Evolutionary conservation across 73 alveolate species (phyloP), one percentile per base, ranked within the genome.

Genomic region (Stentor coeruleus): DNA sequence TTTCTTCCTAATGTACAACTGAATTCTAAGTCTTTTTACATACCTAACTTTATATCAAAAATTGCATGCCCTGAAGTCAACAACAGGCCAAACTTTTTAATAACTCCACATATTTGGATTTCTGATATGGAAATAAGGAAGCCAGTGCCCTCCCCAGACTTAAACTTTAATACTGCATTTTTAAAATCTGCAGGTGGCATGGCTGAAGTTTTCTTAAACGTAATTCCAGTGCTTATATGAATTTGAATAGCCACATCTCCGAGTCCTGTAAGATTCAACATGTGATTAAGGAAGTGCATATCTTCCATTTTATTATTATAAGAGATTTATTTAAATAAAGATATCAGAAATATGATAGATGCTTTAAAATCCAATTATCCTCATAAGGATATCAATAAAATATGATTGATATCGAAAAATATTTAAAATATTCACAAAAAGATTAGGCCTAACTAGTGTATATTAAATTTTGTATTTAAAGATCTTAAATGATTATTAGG

Each of bases 261-360:
- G 66, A 49, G 20, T 6, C 20, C 6, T 11, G 6, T 49, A 6
- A 20, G 66, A 20, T 20, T 20, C 66, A 11, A 11, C 66, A 49
- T 49, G 20, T 49, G 66, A 49, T 11, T 11, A 49, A 20, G 66
- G 28, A 49, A 20, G 28, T 11, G 6, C 66, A 6, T 11, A 49
- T 49, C 66, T 49, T 49, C 66, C 66, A 49, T 49, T 49, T 49
- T 49, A 49, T 49, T n/a, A n/a, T n/a, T n/a, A n/a, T n/a, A n/a
- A n/a, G n/a, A n/a, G n/a, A n/a, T n/a, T n/a, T n/a, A n/a, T n/a
- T n/a, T n/a, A n/a, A n/a, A n/a, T n/a, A n/a, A n/a, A n/a, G n/a
- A n/a, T n/a, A n/a, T n/a, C n/a, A n/a, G n/a, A n/a, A n/a, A n/a
- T n/a, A n/a, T n/a, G n/a, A n/a, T n/a, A n/a, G n/a, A n/a, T n/a